Conservation (phyloP, 495 filamentous ascomycete genomes). For the Articulospora tetracladia region DNA sequence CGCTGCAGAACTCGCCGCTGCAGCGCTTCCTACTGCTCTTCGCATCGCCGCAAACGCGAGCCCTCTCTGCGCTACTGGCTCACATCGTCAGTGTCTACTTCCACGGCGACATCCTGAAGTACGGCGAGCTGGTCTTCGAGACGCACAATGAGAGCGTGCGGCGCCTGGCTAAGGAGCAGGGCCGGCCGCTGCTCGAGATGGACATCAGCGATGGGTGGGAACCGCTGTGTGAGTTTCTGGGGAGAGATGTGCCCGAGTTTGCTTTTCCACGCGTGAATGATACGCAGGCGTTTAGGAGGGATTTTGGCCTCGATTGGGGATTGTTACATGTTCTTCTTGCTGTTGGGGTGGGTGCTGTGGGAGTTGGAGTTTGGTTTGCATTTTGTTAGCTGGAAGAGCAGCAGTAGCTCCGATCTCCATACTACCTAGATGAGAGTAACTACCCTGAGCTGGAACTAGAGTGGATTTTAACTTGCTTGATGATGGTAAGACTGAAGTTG, state of each 20-base stretch:
- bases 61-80: background rate
- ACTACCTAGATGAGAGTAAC: too few relatives aligned
- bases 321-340: background rate
- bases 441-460: too few relatives aligned
- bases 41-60: background rate
- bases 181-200: slow-evolving; percentile 32
- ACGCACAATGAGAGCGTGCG: slow-evolving; percentile 26
- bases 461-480: too few relatives aligned
- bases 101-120: background rate
- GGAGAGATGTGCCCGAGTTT: slow-evolving; percentile 14
- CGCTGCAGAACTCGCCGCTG: background rate
- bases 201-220: slow-evolving; percentile 42
- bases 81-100: background rate
- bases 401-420: too few relatives aligned
- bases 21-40: background rate
- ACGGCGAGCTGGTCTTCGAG: slow-evolving; percentile 17
- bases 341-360: background rate
- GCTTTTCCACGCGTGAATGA: slow-evolving; percentile 10
- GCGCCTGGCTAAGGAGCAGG: slow-evolving; percentile 29
- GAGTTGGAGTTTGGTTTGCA: too few relatives aligned
- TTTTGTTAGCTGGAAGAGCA: too few relatives aligned
- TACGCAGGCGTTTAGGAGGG: background rate
- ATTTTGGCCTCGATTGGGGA: background rate
- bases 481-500: too few relatives aligned
- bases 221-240: slow-evolving; percentile 39